Conservation (phyloP, 192 early-diverging fungal species). For the Oehlia diaphana region DNA sequence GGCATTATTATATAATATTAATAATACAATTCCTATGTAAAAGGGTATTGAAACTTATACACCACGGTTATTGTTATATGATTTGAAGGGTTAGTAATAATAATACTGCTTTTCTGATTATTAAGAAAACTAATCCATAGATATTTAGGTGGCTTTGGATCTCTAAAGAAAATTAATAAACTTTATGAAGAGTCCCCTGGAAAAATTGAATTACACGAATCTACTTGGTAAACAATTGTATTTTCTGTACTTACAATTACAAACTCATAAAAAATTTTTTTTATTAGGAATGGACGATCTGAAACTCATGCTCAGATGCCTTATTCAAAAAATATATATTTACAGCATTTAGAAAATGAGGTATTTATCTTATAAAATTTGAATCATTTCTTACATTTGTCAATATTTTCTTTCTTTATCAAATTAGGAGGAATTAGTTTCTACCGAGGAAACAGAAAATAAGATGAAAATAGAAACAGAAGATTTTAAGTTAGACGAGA, state of each 20-base stretch:
- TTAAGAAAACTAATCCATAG: not conserved
- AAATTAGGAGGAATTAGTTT: not conserved
- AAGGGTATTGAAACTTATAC: slow-evolving; percentile 68
- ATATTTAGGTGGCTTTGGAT: slow-evolving; percentile 44
- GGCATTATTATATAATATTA: not conserved
- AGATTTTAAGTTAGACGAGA: slow-evolving; percentile 51
- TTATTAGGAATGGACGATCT: slow-evolving; percentile 1
- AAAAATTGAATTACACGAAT: slow-evolving; percentile 41
- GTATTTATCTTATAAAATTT: not conserved
- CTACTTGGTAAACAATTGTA: slow-evolving; percentile 33
- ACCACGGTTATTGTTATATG: slow-evolving; percentile 80
- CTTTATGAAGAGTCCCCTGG: slow-evolving; percentile 42
- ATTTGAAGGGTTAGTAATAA: slow-evolving; percentile 63
- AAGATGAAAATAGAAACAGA: slow-evolving; percentile 16
- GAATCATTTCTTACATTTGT: not conserved
- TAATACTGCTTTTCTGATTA: not conserved
- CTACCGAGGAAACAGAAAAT: not conserved
- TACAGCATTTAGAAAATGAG: slow-evolving; percentile 13
- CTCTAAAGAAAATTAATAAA: slow-evolving; percentile 39
- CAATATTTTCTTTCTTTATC: not conserved
- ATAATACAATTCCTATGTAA: not conserved
- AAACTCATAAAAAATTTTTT: not conserved
- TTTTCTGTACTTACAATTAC: not conserved
- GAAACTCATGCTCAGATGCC: slow-evolving; percentile 14
- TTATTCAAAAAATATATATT: slow-evolving; percentile 26